Evolutionary conservation across 2,329 filamentous ascomycete species (phyloP), one percentile per base, ranked within the genome.

Genomic region (Fusarium kyushuense): DNA sequence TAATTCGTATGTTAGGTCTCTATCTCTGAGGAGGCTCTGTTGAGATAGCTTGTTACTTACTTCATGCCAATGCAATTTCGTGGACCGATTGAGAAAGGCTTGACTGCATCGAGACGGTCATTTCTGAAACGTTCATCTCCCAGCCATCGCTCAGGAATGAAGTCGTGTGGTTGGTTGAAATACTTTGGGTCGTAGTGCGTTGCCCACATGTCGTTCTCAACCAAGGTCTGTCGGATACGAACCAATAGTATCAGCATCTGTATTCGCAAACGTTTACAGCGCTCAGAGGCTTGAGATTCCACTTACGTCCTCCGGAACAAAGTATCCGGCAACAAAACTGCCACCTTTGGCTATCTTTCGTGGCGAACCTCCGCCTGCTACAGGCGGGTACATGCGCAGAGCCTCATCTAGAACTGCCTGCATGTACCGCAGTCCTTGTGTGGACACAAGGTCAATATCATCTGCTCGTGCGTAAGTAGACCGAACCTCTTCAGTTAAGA

Each of bases 341-440:
- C 63, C 63, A 2, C 36, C 46, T 17, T 30, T 19, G 5, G 59
- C 51, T 21, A 64, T 57, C 10, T 49, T 43, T 16, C 63, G 54
- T 21, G 63, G 63, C 11, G 63, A 64, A 8, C 55, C 59, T 9
- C 54, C 35, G n/a, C 58, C 59, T 13, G 60, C 63, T 7, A 48
- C 45, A 10, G 63, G 63, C 2, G 63, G 55, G 23, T 66, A 66
- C 25, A 64, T 54, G 6, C 63, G 63, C n/a, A 66, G 33, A 3
- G 33, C 35, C 33, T 66, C 63, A 6, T 66, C 63, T 6, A 66
- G 32, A 0, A 64, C 36, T n/a, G 59, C 51, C 10, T 52, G 49
- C 30, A 66, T 48, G 40, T 66, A 66, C 1, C 46, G 29, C 1
- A 66, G 60, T 21, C 46, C 47, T 14, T 56, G 45, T 6, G 60